Conservation (phyloP, 768 basidiomycete species). For the Tylopilus rubrobrunneus region DNA sequence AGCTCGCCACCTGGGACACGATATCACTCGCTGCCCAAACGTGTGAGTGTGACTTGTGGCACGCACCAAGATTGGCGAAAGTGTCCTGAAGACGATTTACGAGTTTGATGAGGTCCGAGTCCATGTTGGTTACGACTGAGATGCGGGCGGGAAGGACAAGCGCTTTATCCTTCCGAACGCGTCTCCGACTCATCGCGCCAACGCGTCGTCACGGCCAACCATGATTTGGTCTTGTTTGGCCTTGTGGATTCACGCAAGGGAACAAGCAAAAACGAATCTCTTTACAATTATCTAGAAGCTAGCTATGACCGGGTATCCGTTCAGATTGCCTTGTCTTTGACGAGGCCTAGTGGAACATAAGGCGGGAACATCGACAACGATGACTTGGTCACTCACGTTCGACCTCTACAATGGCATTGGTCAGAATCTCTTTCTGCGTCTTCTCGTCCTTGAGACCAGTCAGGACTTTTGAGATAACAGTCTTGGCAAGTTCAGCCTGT, state of each 20-base stretch:
- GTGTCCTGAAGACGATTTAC: constrained; percentile 96
- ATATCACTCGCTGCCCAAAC: constrained; percentile 6
- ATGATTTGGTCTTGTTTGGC: constrained; percentile 28
- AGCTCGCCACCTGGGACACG: constrained; percentile 68
- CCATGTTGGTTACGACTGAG: constrained; percentile 52
- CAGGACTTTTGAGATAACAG: constrained; percentile 85
- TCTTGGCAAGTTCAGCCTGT: constrained; percentile 86
- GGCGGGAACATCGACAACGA: neutral
- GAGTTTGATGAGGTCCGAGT: constrained; percentile 88
- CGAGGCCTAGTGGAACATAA: constrained; percentile 55
- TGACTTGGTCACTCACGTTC: constrained; percentile 69
- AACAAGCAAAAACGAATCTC: neutral
- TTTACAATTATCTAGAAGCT: constrained; percentile 31
- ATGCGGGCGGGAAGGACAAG: constrained; percentile 3
- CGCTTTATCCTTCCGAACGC: constrained; percentile 14
- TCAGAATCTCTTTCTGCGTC: constrained; percentile 80
- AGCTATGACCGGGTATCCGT: constrained; percentile 7
- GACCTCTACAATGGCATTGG: constrained; percentile 78
- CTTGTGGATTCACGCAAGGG: neutral
- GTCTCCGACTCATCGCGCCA: constrained; percentile 13
- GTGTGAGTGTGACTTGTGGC: constrained; percentile 1
- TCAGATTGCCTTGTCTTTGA: constrained; percentile 91
- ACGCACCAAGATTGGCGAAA: constrained; percentile 80
- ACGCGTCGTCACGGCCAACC: constrained; percentile 31
- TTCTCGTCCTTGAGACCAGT: constrained; percentile 82